Evolutionary conservation across 768 basidiomycete genomes (phyloP).

Genomic region (Phlegmacium glaucopus): DNA sequence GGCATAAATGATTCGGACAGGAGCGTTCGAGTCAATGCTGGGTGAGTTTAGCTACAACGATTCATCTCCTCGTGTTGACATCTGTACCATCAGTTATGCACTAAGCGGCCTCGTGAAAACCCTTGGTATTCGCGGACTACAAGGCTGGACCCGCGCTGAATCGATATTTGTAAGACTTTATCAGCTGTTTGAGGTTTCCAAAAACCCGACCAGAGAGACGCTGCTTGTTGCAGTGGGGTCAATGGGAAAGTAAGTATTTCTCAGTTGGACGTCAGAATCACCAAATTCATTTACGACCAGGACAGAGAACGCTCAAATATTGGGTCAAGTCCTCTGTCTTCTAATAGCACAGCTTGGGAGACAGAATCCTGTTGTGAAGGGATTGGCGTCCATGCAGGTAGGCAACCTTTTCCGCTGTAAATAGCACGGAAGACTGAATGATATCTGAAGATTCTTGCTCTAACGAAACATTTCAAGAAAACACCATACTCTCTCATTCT

Average conservation of each 20-base stretch:
- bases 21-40: conserved; percentile 61
- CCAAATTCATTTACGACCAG: conserved; percentile 26
- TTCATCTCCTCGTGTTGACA: too few species aligned
- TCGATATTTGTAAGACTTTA: conserved; percentile 43
- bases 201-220: conserved; percentile 57
- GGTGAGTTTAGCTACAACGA: conserved; percentile 40
- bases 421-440: not conserved
- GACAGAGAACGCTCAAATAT: conserved; percentile 43
- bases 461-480: conserved; percentile 59
- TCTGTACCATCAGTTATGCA: conserved; percentile 34
- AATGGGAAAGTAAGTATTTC: conserved; percentile 43
- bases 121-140: conserved; percentile 31
- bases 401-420: conserved; percentile 14
- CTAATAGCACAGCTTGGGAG: conserved; percentile 67
- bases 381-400: conserved; percentile 67
- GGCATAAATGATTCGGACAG: conserved; percentile 56
- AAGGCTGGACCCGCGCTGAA: conserved; percentile 33
- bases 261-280: not conserved
- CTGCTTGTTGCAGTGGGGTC: conserved; percentile 56
- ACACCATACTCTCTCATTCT: conserved; percentile 61
- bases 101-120: conserved; percentile 44
- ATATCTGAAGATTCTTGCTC: conserved; percentile 46
- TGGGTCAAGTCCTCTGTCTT: conserved; percentile 58
- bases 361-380: conserved; percentile 65
- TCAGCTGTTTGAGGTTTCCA: conserved; percentile 42